A percentile compares a stretch with the other conserved stretches of the same genome.
These are phyloP conservation scores for Pleurotus eryngii DNA, from an alignment of 768 basidiomycete species.

Conservation along the genomic window DNA sequence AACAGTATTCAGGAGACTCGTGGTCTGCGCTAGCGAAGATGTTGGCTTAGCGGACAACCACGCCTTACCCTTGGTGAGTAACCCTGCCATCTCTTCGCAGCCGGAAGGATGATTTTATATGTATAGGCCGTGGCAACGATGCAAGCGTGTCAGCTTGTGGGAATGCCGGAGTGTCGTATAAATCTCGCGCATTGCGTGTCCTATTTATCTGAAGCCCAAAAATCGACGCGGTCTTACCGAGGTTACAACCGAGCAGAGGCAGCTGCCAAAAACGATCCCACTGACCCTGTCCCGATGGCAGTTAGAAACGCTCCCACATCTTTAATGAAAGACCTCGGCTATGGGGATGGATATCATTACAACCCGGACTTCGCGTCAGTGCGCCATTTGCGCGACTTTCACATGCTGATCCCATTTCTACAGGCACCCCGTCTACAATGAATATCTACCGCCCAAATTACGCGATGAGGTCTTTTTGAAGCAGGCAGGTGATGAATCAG, in stretches of 20 bases:
- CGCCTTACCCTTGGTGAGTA: constrained; percentile 70
- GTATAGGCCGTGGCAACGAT: constrained; percentile 57
- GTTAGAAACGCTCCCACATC: constrained; percentile 77
- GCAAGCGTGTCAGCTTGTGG: constrained; percentile 63
- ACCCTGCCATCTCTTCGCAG: background rate
- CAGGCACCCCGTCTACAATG: constrained; percentile 65
- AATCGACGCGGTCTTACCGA: constrained; percentile 76
- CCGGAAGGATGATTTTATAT: background rate
- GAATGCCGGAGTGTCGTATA: constrained; percentile 83
- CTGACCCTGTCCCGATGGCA: constrained; percentile 62
- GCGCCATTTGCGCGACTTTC: background rate
- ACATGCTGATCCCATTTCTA: background rate
- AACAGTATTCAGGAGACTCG: constrained; percentile 43
- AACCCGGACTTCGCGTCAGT: constrained; percentile 56
- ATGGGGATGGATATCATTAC: constrained; percentile 61
- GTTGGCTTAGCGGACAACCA: constrained; percentile 76
- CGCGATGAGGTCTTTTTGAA: constrained; percentile 41
- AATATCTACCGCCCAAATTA: constrained; percentile 54
- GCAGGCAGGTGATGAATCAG: constrained; percentile 36
- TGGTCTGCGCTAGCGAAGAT: constrained; percentile 84
- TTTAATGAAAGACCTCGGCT: constrained; percentile 68
- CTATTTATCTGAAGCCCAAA: constrained; percentile 80
- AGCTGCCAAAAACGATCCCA: constrained; percentile 49
- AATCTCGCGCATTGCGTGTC: constrained; percentile 75
- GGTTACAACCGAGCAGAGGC: constrained; percentile 71